A percentile compares a stretch with the other conserved stretches of the same genome.
These are phyloP conservation scores for Ganoderma leucocontextum DNA, from an alignment of 1,284 basidiomycete genomes.

Conservation along the genomic window DNA sequence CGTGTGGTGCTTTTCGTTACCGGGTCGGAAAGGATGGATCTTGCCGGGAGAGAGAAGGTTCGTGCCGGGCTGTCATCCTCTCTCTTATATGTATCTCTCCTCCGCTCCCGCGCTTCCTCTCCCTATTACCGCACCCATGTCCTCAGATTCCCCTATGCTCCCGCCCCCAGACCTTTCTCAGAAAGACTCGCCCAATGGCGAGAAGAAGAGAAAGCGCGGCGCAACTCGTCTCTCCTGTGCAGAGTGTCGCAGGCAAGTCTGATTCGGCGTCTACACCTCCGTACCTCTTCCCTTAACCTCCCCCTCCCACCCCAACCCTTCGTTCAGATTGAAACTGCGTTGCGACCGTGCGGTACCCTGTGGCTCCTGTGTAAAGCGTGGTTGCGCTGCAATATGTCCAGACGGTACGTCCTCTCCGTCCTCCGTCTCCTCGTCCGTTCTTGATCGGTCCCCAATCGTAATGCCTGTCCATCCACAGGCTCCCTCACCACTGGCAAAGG, in stretches of 20 bases:
- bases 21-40: constrained; percentile 16
- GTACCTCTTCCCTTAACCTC: constrained; percentile 6
- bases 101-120: constrained; percentile 18
- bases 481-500: constrained; percentile 82
- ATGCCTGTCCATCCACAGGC: constrained; percentile 46
- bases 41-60: constrained; percentile 15
- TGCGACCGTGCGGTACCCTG: constrained; percentile 78
- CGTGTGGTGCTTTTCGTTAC: constrained; percentile 16
- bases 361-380: constrained; percentile 70
- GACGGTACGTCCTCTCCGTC: constrained; percentile 48
- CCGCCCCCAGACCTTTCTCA: constrained; percentile 42
- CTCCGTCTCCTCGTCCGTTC: constrained; percentile 12
- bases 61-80: constrained; percentile 1
- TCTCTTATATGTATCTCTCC: constrained; percentile 14
- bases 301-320: neutral
- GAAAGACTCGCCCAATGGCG: constrained; percentile 43
- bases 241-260: constrained; percentile 71
- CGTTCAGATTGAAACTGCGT: constrained; percentile 69
- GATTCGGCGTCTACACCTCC: constrained; percentile 17
- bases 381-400: constrained; percentile 77
- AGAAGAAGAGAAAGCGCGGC: constrained; percentile 78
- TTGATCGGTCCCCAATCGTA: constrained; percentile 12
- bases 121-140: constrained; percentile 31
- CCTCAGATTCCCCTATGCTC: constrained; percentile 38
- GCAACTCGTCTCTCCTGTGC: constrained; percentile 80